Evolutionary conservation across 2,329 filamentous ascomycete species (phyloP), one percentile per base, ranked within the genome.

Genomic region (Paracoccidioides brasiliensis): DNA sequence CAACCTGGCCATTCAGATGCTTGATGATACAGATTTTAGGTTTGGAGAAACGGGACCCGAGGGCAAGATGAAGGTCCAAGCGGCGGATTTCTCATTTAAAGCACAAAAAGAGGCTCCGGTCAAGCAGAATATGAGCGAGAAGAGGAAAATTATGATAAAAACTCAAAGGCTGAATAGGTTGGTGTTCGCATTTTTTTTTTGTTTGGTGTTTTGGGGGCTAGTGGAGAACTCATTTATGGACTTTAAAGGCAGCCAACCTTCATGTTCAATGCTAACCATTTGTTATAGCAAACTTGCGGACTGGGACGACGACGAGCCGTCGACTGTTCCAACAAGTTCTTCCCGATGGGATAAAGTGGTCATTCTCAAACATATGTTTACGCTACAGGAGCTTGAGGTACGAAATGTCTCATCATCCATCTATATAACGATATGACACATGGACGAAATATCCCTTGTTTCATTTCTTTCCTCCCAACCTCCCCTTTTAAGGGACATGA

Each of bases 331-430:
- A n/a, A 77, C 82, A 44, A 78, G 76, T 7, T 78, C 70, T 59
- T 77, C 76, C 12, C 74, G 74, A 64, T 86, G 81, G 72, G 87
- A 90, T 64, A 94, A 90, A 69, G 77, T 88, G 14, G 90, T 95
- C 33, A 84, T 97, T 56, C 74, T 98, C 60, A 88, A 88, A 67
- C 84, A 95, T 72, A 95, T 95, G 85, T 98, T 98, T 71, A 94
- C 89, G 1, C 77, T 91, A 44, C 69, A 84, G 59, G 88, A 95
- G 72, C 77, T 97, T 32, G 84, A 90, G 63, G 75, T 76, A 61
- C 4, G 44, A 50, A 50, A 64, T 53, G 37, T 5, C 30, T 12
- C 28, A 32, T 9, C 32, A 28, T 38, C 4, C 28, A 30, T 35
- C 44, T 43, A 30, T 5, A 30, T 32, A n/a, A 8, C 33, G 14